Evolutionary conservation across 2,329 filamentous ascomycete species (phyloP), one percentile per base, ranked within the genome.

Genomic region (Didymella sp.): DNA sequence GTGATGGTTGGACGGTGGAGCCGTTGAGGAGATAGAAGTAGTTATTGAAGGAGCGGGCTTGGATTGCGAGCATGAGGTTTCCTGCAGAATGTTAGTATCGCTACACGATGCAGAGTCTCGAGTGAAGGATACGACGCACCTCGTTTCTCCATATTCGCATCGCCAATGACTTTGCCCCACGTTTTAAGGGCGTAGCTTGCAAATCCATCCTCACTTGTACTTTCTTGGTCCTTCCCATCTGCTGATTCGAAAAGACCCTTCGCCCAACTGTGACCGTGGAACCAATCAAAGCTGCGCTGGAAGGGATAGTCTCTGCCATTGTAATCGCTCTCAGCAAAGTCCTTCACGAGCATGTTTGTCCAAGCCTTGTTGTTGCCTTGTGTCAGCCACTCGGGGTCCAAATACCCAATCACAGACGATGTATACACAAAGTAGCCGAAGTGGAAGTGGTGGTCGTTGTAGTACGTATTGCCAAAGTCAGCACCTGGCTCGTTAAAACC

Each of bases 261-360:
- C 2, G 94, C 94, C 92, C 94, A 97, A 56, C 89, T 92, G 81
- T 98, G 95, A 2, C 94, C 95, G 70, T 96, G 87, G 75, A 88
- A 98, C 91, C 92, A 97, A 77, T 98, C 95, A 71, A 97, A 98
- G 54, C 82, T 86, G 45, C 95, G 86, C 59, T 85, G 93, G 64
- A 91, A 88, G 0, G 94, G 93, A 75, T 96, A 98, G 47, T 73
- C 70, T 1, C 69, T 46, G 1, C 70, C 68, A 66, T 86, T 86
- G 25, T 82, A 80, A 72, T 96, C 93, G 0, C 92, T 88, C 75
- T 96, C 96, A 42, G 92, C 89, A 45, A 81, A 86, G 68, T 99
- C 95, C 56, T 95, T 89, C 45, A 95, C 88, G 42, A 99, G 82
- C 62, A 85, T 86, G 73, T 97, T 91, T 62, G 97, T 88, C 79